A percentile compares a stretch with the other conserved stretches of the same genome.
Evolutionary conservation across 768 basidiomycete genomes (phyloP).

Genomic region (Hypholoma fasciculare): DNA sequence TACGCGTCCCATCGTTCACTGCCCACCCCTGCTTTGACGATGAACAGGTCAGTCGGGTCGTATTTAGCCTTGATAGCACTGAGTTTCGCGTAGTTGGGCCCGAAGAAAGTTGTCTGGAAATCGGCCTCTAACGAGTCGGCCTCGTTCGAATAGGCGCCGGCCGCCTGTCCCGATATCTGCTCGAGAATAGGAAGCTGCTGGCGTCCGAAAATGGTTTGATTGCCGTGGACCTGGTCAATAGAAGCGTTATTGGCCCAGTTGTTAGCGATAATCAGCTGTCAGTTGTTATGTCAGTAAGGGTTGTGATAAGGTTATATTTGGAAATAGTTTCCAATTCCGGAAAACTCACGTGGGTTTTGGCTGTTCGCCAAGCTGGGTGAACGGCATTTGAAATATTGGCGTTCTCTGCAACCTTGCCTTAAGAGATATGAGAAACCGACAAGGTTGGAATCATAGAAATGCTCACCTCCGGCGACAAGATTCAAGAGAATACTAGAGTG

Average conservation of each 20-base stretch:
- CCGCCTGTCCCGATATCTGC: conserved; percentile 23
- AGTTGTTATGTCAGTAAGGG: neutral
- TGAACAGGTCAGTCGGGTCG: conserved; percentile 33
- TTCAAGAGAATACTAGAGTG: neutral
- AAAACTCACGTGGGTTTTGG: conserved; percentile 34
- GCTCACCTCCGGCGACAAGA: conserved; percentile 1
- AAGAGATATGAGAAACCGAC: neutral
- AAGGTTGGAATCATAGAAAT: too few relatives aligned
- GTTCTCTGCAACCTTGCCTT: conserved; percentile 33
- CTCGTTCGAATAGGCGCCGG: conserved; percentile 35
- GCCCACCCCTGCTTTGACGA: conserved; percentile 31
- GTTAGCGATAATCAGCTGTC: neutral
- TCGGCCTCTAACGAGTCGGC: conserved; percentile 29
- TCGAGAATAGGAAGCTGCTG: conserved; percentile 25
- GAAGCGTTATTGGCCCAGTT: neutral
- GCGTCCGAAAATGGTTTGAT: conserved; percentile 21
- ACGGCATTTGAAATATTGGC: conserved; percentile 30
- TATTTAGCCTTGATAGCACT: conserved; percentile 28
- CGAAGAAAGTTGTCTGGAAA: conserved; percentile 33
- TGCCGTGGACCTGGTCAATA: conserved; percentile 14
- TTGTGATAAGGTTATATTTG: neutral
- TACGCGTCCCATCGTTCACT: conserved; percentile 31
- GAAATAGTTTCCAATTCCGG: neutral
- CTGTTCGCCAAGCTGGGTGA: conserved; percentile 34
- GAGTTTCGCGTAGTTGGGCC: conserved; percentile 32